A percentile compares a stretch with the other conserved stretches of the same genome.
phyloP scores from a whole-genome alignment of 169 alveolate genomes.

The Cryptosporidium baileyi region DNA sequence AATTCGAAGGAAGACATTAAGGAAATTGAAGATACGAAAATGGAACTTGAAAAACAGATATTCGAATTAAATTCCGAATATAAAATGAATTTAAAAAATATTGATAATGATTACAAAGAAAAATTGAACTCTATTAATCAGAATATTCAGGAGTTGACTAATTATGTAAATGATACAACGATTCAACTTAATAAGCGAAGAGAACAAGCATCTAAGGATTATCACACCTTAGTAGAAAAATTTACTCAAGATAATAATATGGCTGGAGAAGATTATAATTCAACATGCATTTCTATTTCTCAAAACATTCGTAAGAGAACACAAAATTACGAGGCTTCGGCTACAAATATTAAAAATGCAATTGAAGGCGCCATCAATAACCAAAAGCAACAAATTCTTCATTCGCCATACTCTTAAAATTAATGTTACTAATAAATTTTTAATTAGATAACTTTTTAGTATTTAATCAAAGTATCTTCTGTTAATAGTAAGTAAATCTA shows the following conservation, averaged over 20 bases:
- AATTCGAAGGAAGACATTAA: slow-evolving; percentile 3
- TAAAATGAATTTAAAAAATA: background rate
- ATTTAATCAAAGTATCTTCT: no score
- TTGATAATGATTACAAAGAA: slow-evolving; percentile 25
- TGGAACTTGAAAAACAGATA: slow-evolving; percentile 31
- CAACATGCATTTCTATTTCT: slow-evolving; percentile 32
- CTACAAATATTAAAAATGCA: slow-evolving; percentile 50
- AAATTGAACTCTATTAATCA: slow-evolving; percentile 20
- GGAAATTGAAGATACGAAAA: slow-evolving; percentile 28
- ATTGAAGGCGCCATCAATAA: slow-evolving; percentile 60
- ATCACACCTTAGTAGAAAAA: slow-evolving; percentile 29
- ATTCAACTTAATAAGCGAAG: slow-evolving; percentile 27
- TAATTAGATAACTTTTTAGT: no score
- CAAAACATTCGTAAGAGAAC: slow-evolving; percentile 51
- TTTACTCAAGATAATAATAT: slow-evolving; percentile 40
- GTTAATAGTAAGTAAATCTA: no score
- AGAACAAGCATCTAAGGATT: slow-evolving; percentile 34
- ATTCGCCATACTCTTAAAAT: slow-evolving; percentile 63
- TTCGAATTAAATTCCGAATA: slow-evolving; percentile 43
- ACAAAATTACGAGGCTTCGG: slow-evolving; percentile 48
- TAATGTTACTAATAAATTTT: background rate
- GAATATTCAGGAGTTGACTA: slow-evolving; percentile 34
- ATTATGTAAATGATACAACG: slow-evolving; percentile 43
- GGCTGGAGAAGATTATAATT: slow-evolving; percentile 64
- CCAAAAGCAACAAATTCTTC: slow-evolving; percentile 66